Evolutionary conservation across 164 flowering plant genomes (phyloP).

Genomic region (Macadamia tetraphylla): DNA sequence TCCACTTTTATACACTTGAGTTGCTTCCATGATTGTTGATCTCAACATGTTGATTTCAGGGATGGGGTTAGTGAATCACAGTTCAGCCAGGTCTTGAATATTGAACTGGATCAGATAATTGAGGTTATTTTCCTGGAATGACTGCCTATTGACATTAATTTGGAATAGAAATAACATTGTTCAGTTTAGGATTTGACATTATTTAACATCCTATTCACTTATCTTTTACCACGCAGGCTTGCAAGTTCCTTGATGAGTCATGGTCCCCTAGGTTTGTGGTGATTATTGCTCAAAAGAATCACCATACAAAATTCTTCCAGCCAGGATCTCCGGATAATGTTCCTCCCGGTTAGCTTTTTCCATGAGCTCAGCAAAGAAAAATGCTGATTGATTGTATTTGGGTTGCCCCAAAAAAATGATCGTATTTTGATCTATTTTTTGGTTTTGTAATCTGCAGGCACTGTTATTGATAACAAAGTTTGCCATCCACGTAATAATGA

Average conservation of each 20-base stretch:
- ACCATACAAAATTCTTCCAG: constrained; percentile 81
- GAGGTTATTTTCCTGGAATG: constrained; percentile 34
- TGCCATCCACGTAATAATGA: constrained; percentile 80
- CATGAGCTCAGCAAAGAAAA: neutral
- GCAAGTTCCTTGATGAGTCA: constrained; percentile 64
- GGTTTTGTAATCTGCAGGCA: constrained; percentile 41
- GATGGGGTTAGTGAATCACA: constrained; percentile 95
- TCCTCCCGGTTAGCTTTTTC: constrained; percentile 58
- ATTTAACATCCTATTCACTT: neutral
- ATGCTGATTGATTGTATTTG: neutral
- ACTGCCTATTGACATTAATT: neutral
- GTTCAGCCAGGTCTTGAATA: constrained; percentile 75
- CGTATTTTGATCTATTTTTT: no score
- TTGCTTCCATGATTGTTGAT: neutral
- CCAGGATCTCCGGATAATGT: constrained; percentile 63
- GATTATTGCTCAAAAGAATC: constrained; percentile 84
- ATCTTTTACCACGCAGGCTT: constrained; percentile 41
- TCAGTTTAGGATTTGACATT: neutral
- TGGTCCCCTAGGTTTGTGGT: constrained; percentile 72
- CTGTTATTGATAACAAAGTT: constrained; percentile 64
- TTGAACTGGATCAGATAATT: constrained; percentile 74
- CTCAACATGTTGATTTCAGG: constrained; percentile 29
- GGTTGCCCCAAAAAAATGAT: neutral
- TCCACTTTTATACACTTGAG: neutral
- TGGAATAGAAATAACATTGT: neutral